phyloP scores from a whole-genome alignment of 2,329 filamentous ascomycete genomes.

The Thielaviopsis populi region DNA sequence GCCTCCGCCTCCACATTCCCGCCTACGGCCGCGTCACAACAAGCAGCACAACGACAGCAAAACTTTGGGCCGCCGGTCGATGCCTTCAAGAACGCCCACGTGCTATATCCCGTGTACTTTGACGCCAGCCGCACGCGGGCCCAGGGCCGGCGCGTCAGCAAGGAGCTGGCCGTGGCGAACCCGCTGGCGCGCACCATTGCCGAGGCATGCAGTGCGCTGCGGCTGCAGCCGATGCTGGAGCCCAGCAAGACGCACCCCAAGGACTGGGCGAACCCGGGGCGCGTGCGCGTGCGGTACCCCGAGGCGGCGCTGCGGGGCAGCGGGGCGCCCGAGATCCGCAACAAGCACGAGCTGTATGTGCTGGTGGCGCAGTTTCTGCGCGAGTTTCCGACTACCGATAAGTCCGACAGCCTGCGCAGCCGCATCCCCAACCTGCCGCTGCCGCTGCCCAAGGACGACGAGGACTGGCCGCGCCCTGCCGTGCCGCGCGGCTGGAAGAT shows the following conservation, averaged over 20 bases:
- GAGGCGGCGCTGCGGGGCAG: slow-evolving; percentile 21
- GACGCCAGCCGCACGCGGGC: slow-evolving; percentile 59
- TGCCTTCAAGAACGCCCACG: slow-evolving; percentile 63
- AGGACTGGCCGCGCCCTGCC: slow-evolving; percentile 55
- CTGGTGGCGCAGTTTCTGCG: slow-evolving; percentile 64
- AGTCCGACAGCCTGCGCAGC: slow-evolving; percentile 51
- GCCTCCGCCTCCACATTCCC: slow-evolving; percentile 18
- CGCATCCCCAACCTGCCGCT: slow-evolving; percentile 56
- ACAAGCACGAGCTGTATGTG: slow-evolving; percentile 76
- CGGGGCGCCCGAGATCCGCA: slow-evolving; percentile 38
- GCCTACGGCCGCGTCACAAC: slow-evolving; percentile 20
- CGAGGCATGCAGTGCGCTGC: slow-evolving; percentile 61
- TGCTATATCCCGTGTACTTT: slow-evolving; percentile 93
- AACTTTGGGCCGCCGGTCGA: slow-evolving; percentile 27
- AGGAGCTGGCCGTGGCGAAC: slow-evolving; percentile 59
- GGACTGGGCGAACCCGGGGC: slow-evolving; percentile 93
- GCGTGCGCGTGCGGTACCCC: slow-evolving; percentile 68
- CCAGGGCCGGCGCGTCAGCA: slow-evolving; percentile 65
- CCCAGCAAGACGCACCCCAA: slow-evolving; percentile 85
- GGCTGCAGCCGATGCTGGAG: slow-evolving; percentile 65
- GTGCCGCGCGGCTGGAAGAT: slow-evolving; percentile 88
- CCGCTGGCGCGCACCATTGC: slow-evolving; percentile 83
- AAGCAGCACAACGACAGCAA: background rate
- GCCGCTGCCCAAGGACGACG: slow-evolving; percentile 44
- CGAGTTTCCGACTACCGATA: slow-evolving; percentile 60